phyloP scores from a whole-genome alignment of 2,329 filamentous ascomycete genomes.

The Colletotrichum brevisporum region DNA sequence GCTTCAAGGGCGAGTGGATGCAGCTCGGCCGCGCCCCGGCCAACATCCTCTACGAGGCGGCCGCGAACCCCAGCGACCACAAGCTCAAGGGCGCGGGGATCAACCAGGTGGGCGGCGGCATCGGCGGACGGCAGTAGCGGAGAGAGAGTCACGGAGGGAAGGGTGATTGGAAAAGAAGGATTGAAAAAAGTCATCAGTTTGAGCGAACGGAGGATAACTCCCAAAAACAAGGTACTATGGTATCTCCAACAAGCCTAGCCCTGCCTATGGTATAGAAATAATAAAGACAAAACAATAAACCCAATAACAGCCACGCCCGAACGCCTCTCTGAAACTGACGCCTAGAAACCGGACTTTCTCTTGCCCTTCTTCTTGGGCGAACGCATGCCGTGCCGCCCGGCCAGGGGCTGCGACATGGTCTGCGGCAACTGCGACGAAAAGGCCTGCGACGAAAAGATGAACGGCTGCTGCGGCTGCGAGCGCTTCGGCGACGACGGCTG shows the following conservation, averaged over 20 bases:
- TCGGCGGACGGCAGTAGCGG: conserved; percentile 55
- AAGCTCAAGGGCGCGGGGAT: conserved; percentile 71
- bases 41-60: conserved; percentile 93
- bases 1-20: conserved; percentile 83
- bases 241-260: conserved; percentile 21
- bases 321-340: background rate
- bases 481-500: conserved; percentile 26
- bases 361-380: conserved; percentile 53
- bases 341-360: conserved; percentile 36
- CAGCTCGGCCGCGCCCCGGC: conserved; percentile 83
- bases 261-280: conserved; percentile 12
- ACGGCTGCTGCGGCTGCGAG: conserved; percentile 29
- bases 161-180: too few relatives aligned
- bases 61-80: conserved; percentile 92
- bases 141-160: background rate
- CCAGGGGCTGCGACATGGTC: conserved; percentile 62
- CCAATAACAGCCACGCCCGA: background rate
- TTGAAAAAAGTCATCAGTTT: too few relatives aligned
- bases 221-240: conserved; percentile 3
- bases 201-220: background rate
- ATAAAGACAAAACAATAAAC: conserved; percentile 6
- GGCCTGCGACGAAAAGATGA: conserved; percentile 42
- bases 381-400: conserved; percentile 62
- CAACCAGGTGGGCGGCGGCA: conserved; percentile 68
- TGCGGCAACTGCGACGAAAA: conserved; percentile 44